Conservation (phyloP, 331 rosid genomes). For the Pyrus hybrid region DNA sequence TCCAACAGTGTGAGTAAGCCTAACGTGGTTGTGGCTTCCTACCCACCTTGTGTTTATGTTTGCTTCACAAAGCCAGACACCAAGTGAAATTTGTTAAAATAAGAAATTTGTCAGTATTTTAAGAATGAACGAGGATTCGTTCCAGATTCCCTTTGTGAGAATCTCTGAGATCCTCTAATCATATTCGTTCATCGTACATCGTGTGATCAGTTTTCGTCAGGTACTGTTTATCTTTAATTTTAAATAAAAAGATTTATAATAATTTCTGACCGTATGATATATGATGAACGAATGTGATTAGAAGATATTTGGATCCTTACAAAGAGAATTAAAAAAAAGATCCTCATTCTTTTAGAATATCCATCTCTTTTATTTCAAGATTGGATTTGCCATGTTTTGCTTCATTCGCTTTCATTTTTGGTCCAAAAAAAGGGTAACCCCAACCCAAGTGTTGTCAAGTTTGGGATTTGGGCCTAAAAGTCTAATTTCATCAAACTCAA, state of each 20-base stretch:
- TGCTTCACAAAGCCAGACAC: background rate
- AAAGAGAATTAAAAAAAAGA: too few relatives aligned
- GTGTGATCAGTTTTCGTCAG: too few relatives aligned
- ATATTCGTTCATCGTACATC: too few relatives aligned
- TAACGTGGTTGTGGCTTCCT: background rate
- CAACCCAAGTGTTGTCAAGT: background rate
- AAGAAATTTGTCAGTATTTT: too few relatives aligned
- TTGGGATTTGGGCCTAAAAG: background rate
- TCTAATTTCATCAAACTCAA: background rate
- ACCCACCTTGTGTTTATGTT: background rate
- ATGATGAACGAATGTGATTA: too few relatives aligned
- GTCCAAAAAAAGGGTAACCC: background rate
- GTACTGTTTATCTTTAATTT: too few relatives aligned
- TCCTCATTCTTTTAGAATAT: background rate
- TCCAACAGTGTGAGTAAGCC: background rate
- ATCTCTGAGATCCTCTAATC: too few relatives aligned
- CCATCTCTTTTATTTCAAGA: background rate
- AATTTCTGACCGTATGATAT: too few relatives aligned
- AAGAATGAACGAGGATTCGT: too few relatives aligned
- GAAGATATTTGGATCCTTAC: rapidly evolving
- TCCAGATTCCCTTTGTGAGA: rapidly evolving
- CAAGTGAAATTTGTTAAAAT: background rate
- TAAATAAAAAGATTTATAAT: too few relatives aligned
- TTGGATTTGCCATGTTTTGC: background rate
- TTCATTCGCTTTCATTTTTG: background rate